Base-by-base conservation (phyloP, 352 stramenopile genomes). In the Stramenopiles sp. region DNA sequence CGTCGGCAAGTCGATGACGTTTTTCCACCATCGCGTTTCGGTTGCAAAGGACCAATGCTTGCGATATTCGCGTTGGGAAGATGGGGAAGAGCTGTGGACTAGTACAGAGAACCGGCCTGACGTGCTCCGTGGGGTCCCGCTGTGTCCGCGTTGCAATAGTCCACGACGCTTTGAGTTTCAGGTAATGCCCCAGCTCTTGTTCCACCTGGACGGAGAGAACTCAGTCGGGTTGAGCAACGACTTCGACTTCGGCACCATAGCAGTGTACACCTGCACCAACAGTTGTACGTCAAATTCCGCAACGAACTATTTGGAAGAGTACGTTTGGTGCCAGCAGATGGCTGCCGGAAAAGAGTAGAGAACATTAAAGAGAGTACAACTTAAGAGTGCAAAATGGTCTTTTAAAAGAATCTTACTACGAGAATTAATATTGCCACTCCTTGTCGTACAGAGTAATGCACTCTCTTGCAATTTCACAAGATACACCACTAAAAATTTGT, bases 161-260 rank as follows among this genome's bases (percentile, higher is more conserved):
- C 75, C 79, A 32, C 88, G 92, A 32, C 83, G 87, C 74, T 97
- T 96, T 76, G 92, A 97, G 83, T 96, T 96, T 77, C 92, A 97
- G 78, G 84, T 97, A 76, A 84, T 97, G 76, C 92, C 92, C 0
- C 92, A 97, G 82, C 86, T 97, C 63, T 76, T 97, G 0, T 92
- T 93, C 79, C 95, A 93, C 78, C 77, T 97, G 37, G 79, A 88
- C 32, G 83, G 33, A 18, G 77, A 80, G 31, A 75, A 87, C 34
- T 85, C 90, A 32, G 73, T 74, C 0, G 79, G 82, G 1, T 34
- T 4, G 1, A 77, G 78, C 25, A 83, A 86, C 34, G 87, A 80
- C 73, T 86, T 92, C 37, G 90, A 96, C 76, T 97, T 88, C 87
- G 92, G 90, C 34, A 93, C 89, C 3, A 85, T 97, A 30, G 86